Evolutionary conservation across 73 alveolate genomes (phyloP), one percentile per base, ranked within the genome.

Genomic region (Stentor coeruleus): DNA sequence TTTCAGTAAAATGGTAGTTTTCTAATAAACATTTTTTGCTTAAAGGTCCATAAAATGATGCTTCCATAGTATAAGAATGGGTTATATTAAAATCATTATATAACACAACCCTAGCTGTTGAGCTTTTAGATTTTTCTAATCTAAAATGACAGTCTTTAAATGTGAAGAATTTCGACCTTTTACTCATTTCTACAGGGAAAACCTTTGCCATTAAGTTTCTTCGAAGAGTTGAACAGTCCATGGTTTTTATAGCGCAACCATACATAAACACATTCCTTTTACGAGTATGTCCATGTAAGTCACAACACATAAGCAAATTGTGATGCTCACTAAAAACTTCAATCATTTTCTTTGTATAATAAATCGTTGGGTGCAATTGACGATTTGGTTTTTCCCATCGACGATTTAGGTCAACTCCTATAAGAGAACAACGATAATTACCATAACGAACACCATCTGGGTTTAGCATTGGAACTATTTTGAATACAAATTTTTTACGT

Each of bases 381-480:
- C 95, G 94, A 77, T 89, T 86, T 0, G 99, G 99, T 75, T 97
- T 98, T 28, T 90, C 91, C 99, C 99, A 98, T 39, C 97, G 83
- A 39, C 99, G 84, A 85, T 98, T 98, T 81, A 98, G 88, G 81
- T 98, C 99, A 59, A 97, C 98, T 38, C 99, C 99, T 3, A 99
- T 98, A 77, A 98, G 88, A 1, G 40, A 66, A 40, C 79, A 66
- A 28, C 79, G 1, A 2, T 98, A 96, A 88, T 94, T 96, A n/a
- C 99, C 99, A 58, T 95, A 97, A 11, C 98, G 91, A 26, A 98
- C 99, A 3, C 99, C 99, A 82, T 98, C 99, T 0, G 99, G 98
- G 84, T 98, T 98, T 87, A 98, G 90, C 99, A 98, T 97, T 0
- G 99, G 99, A 2, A 98, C 97, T 38, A 98, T 93, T 81, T 49